phyloP scores from a whole-genome alignment of 768 basidiomycete genomes.

The Tephrocybe rancida region DNA sequence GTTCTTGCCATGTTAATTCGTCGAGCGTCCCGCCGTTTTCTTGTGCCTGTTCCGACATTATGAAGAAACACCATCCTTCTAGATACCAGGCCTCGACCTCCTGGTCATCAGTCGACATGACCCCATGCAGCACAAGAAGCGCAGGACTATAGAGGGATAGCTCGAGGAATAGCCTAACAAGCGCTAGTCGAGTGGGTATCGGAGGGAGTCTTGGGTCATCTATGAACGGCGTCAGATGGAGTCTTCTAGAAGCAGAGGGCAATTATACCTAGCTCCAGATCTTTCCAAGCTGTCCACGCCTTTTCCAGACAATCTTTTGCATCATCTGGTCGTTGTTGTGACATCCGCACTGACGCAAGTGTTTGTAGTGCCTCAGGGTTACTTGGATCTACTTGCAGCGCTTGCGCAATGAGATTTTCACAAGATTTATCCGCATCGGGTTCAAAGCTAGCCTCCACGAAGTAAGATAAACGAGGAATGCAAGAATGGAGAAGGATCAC shows the following conservation, averaged over 20 bases:
- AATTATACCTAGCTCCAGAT: conserved; percentile 53
- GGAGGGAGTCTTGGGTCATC: conserved; percentile 73
- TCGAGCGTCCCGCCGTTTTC: conserved; percentile 53
- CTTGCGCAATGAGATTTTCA: conserved; percentile 73
- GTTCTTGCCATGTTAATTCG: conserved; percentile 72
- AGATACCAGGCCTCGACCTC: conserved; percentile 94
- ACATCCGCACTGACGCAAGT: conserved; percentile 86
- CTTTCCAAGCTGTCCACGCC: conserved; percentile 72
- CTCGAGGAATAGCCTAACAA: conserved; percentile 86
- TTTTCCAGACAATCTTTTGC: conserved; percentile 70
- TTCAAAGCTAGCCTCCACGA: conserved; percentile 59
- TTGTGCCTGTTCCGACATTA: conserved; percentile 74
- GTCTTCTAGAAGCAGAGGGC: background rate
- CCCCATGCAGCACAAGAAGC: conserved; percentile 72
- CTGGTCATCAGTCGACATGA: conserved; percentile 81
- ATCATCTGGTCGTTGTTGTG: conserved; percentile 82
- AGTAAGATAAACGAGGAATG: background rate
- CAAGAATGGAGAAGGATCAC: conserved; percentile 40
- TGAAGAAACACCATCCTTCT: conserved; percentile 92
- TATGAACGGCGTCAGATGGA: conserved; percentile 21
- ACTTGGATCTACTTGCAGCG: conserved; percentile 70
- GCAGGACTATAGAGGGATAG: conserved; percentile 71
- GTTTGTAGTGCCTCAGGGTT: conserved; percentile 81
- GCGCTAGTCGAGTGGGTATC: conserved; percentile 68
- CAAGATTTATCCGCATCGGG: conserved; percentile 81